Evolutionary conservation across 1,284 basidiomycete genomes (phyloP).

Genomic region (Salmacisia buchloeana): DNA sequence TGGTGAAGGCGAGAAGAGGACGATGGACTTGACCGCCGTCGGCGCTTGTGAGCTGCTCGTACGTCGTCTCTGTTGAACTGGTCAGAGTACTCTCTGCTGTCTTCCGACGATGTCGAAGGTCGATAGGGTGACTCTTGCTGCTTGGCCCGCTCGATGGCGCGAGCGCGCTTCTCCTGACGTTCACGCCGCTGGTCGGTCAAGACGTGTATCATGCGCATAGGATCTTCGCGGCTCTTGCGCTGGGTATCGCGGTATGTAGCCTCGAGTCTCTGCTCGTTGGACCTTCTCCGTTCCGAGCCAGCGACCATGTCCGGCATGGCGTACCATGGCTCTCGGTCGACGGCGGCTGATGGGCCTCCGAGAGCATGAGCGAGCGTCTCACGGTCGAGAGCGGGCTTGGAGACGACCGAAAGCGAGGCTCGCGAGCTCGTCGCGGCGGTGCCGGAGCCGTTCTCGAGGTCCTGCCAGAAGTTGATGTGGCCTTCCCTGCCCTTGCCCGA

Average conservation of each 20-base stretch:
- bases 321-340: conserved; percentile 43
- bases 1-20: not conserved
- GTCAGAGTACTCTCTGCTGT: conserved; percentile 8
- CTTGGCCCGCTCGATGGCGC: not conserved
- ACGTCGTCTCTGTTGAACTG: conserved; percentile 26
- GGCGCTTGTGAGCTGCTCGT: conserved; percentile 13
- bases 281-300: conserved; percentile 27
- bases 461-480: conserved; percentile 32
- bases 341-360: not conserved
- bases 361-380: conserved; percentile 1
- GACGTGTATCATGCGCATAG: conserved; percentile 29
- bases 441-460: conserved; percentile 37
- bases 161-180: not conserved
- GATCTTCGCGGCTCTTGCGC: conserved; percentile 33
- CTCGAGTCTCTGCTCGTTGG: conserved; percentile 29
- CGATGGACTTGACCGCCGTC: not conserved
- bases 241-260: conserved; percentile 28
- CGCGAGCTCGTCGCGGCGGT: not conserved
- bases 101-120: not conserved
- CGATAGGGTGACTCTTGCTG: not conserved
- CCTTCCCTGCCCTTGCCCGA: conserved; percentile 5
- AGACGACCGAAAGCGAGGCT: not conserved
- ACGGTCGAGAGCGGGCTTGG: not conserved
- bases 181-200: conserved; percentile 21
- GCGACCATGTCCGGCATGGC: conserved; percentile 20